Evolutionary conservation across 1,284 basidiomycete species (phyloP).

Genomic region (Boletus smithii): DNA sequence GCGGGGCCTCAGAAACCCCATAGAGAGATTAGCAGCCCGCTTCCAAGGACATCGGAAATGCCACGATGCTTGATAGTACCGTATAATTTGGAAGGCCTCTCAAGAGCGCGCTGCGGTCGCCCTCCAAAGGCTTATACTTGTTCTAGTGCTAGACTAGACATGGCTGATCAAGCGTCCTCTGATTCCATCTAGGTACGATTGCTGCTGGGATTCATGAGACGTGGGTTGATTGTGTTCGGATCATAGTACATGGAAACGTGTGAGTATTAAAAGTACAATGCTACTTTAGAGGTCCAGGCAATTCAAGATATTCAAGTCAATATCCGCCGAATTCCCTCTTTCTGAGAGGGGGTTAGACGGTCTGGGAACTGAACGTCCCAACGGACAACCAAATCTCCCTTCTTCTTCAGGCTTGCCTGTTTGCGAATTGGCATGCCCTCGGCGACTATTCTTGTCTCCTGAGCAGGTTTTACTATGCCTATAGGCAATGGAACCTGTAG

Average conservation of each 20-base stretch:
- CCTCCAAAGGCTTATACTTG: no score
- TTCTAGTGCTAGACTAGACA: no score
- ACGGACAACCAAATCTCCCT: conserved; percentile 80
- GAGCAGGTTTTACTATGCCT: conserved; percentile 76
- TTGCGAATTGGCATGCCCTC: conserved; percentile 94
- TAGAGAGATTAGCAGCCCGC: no score
- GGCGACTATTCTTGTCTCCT: conserved; percentile 64
- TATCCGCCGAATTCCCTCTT: conserved; percentile 75
- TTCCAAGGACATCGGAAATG: no score
- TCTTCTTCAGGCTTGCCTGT: conserved; percentile 65
- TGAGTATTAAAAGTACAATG: conserved; percentile 20
- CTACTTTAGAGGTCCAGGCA: conserved; percentile 6
- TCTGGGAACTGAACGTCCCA: conserved; percentile 88
- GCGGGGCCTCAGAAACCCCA: no score
- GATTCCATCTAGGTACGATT: no score
- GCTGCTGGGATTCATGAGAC: no score
- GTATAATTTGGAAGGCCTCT: no score
- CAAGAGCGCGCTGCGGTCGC: no score
- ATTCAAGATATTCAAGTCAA: conserved; percentile 38
- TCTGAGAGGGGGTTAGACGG: conserved; percentile 68
- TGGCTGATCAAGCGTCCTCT: no score
- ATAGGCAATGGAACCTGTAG: conserved; percentile 65
- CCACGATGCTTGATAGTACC: no score
- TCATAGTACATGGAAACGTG: conserved; percentile 11
- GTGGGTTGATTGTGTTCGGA: no score